Base-by-base conservation (phyloP, 2,329 filamentous ascomycete genomes). In the Fusarium sp. region DNA sequence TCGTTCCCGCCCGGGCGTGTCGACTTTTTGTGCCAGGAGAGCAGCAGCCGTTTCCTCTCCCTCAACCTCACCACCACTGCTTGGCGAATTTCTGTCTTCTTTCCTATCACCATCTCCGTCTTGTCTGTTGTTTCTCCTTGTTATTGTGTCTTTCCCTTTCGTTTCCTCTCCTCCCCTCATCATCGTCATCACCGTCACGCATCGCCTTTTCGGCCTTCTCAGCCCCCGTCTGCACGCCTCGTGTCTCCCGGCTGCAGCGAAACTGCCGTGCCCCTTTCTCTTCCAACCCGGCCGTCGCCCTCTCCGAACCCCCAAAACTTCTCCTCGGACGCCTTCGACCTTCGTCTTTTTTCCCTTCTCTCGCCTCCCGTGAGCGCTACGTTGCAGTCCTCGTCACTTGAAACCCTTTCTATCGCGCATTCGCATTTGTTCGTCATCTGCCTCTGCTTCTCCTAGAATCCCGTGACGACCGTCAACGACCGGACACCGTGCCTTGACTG, bases 191-290 rank as follows among this genome's bases (percentile, higher is more conserved):
- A 75, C 66, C 74, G 73, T 71, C 70, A 65, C 65, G 65, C 55
- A 75, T 70, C 62, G 65, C 68, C 73, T 64, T 62, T 73, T 60
- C 65, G 65, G 59, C 65, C 63, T 60, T 65, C 66, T 73, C 66
- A 72, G 72, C 70, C 68, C 64, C 69, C 64, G 60, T 57, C 71
- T 67, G 65, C 65, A 72, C 69, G 56, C 69, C 62, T 66, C 56
- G 64, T 72, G 46, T 64, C 50, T 53, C 62, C 51, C 53, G 66
- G 68, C 62, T 65, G 71, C 63, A 69, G 57, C 53, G 64, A 66
- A 68, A 65, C 68, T 73, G 71, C 66, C 67, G 69, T 76, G 72
- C 77, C 79, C 77, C 77, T 80, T 79, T 75, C 73, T 77, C 68
- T 57, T 57, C n/a, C 75, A 69, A 63, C 70, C 50, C 75, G 73